A percentile compares a stretch with the other conserved stretches of the same genome.
Conservation (phyloP, 2,329 filamentous ascomycete species). For the Neurospora sp. region DNA sequence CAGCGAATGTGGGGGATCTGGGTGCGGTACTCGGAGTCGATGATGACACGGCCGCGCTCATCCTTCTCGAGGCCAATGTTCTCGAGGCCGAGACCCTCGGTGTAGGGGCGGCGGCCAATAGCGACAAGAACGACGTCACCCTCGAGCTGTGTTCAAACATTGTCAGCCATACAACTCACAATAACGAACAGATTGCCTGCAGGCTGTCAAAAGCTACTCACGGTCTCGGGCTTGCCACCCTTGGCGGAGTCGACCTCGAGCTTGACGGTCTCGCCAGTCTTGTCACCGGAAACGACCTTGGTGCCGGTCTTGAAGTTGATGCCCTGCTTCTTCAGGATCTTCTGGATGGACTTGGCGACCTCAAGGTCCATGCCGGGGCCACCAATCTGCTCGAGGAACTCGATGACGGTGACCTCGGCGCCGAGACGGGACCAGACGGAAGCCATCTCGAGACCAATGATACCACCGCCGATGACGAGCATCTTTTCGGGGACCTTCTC, state of each 20-base stretch:
- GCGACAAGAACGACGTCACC: conserved; percentile 93
- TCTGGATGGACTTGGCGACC: conserved; percentile 83
- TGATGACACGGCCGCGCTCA: conserved; percentile 87
- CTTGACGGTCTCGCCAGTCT: conserved; percentile 65
- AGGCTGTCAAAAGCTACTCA: conserved; percentile 33
- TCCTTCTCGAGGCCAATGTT: conserved; percentile 88
- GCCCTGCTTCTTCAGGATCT: conserved; percentile 90
- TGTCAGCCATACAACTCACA: conserved; percentile 2
- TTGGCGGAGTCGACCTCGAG: conserved; percentile 86
- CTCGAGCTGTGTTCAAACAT: conserved; percentile 52
- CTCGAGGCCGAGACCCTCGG: conserved; percentile 80
- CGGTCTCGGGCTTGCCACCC: conserved; percentile 87
- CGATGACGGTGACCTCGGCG: conserved; percentile 90
- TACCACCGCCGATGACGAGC: conserved; percentile 95
- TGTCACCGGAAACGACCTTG: conserved; percentile 84
- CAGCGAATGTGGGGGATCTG: conserved; percentile 96
- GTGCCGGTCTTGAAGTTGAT: conserved; percentile 98
- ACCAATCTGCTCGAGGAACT: conserved; percentile 93
- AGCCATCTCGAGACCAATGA: conserved; percentile 97
- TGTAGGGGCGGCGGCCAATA: conserved; percentile 94
- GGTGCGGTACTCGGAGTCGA: conserved; percentile 98
- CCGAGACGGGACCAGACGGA: conserved; percentile 96
- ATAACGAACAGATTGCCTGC: background rate
- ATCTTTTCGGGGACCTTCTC: conserved; percentile 90
- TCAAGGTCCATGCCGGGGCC: conserved; percentile 96